phyloP scores from a whole-genome alignment of 2,329 filamentous ascomycete species.

The Penicillium nordicum region DNA sequence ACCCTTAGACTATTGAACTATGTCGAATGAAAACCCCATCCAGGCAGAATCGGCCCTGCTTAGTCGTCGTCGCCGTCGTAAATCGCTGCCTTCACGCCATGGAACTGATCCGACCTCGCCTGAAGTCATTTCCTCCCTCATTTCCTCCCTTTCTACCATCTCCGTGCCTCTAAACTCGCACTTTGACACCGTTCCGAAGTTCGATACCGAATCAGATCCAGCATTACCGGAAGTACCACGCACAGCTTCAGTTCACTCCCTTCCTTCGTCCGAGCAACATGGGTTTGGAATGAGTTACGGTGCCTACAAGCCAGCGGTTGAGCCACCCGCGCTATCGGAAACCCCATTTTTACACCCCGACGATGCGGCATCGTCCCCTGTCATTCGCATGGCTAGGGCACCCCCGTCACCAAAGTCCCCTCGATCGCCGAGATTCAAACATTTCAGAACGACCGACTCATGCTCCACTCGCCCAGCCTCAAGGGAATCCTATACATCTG shows the following conservation, averaged over 20 bases:
- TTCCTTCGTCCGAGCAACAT: slow-evolving; percentile 33
- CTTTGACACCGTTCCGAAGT: slow-evolving; percentile 58
- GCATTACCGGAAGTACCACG: slow-evolving; percentile 24
- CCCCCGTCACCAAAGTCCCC: slow-evolving; percentile 70
- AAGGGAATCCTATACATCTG: slow-evolving; percentile 38
- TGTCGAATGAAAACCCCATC: slow-evolving; percentile 26
- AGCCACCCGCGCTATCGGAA: slow-evolving; percentile 45
- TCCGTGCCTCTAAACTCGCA: slow-evolving; percentile 64
- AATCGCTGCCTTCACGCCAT: slow-evolving; percentile 36
- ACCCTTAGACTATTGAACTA: slow-evolving; percentile 27
- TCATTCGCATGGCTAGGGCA: slow-evolving; percentile 77
- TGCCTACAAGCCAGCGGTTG: slow-evolving; percentile 53
- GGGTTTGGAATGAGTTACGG: slow-evolving; percentile 72
- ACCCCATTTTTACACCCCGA: slow-evolving; percentile 51
- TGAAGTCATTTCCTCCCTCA: slow-evolving; percentile 56
- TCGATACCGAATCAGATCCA: slow-evolving; percentile 37
- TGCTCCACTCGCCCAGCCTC: slow-evolving; percentile 34
- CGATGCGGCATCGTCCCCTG: slow-evolving; percentile 62
- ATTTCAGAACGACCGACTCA: slow-evolving; percentile 48
- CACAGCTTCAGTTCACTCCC: slow-evolving; percentile 23
- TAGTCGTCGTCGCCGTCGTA: slow-evolving; percentile 44
- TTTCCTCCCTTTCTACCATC: slow-evolving; percentile 59
- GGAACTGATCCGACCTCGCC: slow-evolving; percentile 44
- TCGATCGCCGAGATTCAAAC: slow-evolving; percentile 35
- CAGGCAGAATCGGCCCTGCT: slow-evolving; percentile 29